These are phyloP conservation scores for Aquilaria sinensis DNA, from an alignment of 345 rosid genomes.

Conservation along the genomic window DNA sequence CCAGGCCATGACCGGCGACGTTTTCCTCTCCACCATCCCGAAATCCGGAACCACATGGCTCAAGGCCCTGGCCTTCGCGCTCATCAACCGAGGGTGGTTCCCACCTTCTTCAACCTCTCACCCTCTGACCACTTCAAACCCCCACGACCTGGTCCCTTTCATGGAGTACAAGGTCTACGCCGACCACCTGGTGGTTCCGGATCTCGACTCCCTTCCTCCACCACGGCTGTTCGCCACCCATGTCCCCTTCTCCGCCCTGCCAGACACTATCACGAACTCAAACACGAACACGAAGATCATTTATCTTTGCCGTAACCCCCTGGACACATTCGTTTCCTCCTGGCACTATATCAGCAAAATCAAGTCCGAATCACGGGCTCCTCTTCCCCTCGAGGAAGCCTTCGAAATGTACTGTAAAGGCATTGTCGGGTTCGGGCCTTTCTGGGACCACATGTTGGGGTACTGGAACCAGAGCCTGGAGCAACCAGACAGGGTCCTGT, in stretches of 20 bases:
- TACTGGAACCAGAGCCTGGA: conserved; percentile 38
- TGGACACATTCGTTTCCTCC: conserved; percentile 42
- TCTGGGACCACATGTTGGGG: conserved; percentile 50
- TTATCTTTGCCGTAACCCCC: conserved; percentile 44
- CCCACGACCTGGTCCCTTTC: conserved; percentile 60
- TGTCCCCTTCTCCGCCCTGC: conserved; percentile 29
- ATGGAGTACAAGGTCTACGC: conserved; percentile 42
- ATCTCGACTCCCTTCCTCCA: conserved; percentile 23
- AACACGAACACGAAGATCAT: conserved; percentile 24
- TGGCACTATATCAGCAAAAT: conserved; percentile 35
- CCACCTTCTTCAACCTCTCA: conserved; percentile 13
- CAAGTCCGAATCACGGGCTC: conserved; percentile 13
- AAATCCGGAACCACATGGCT: conserved; percentile 64
- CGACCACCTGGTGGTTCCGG: conserved; percentile 25
- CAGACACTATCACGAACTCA: conserved; percentile 22
- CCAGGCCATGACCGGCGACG: conserved; percentile 19
- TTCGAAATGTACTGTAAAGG: conserved; percentile 42
- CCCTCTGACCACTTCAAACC: conserved; percentile 40
- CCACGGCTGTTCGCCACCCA: conserved; percentile 50
- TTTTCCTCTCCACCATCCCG: conserved; percentile 39
- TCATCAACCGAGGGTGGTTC: conserved; percentile 24
- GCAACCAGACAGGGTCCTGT: conserved; percentile 36
- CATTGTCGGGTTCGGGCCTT: conserved; percentile 39
- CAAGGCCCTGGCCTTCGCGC: conserved; percentile 39
- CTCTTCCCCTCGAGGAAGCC: conserved; percentile 31